A percentile compares a stretch with the other conserved stretches of the same genome.
Conservation (phyloP, 192 early-diverging fungal species). For the Umbelopsis vinacea region DNA sequence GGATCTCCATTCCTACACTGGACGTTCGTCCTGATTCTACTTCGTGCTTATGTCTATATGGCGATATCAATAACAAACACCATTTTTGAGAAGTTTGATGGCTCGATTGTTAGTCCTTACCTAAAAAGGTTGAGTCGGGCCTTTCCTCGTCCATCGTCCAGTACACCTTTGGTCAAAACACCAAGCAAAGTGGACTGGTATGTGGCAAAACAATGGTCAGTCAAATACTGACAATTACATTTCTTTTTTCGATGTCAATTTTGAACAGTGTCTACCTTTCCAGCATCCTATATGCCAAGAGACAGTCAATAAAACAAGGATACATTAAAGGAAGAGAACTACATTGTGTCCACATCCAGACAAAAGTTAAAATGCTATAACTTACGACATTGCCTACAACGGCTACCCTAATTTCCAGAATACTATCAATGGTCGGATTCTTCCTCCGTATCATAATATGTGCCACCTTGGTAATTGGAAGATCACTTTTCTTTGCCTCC, state of each 20-base stretch:
- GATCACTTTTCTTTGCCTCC: constrained; percentile 16
- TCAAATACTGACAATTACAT: background rate
- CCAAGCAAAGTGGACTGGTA: constrained; percentile 80
- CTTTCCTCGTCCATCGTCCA: constrained; percentile 93
- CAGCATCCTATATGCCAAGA: constrained; percentile 53
- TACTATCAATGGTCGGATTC: constrained; percentile 76
- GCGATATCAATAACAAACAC: background rate
- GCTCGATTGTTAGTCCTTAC: constrained; percentile 30
- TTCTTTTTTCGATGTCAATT: background rate
- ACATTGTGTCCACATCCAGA: too few relatives aligned
- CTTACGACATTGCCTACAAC: constrained; percentile 91
- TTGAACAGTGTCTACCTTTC: constrained; percentile 54
- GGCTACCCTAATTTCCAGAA: constrained; percentile 85
- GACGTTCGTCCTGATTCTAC: constrained; percentile 89
- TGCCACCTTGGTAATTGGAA: constrained; percentile 31
- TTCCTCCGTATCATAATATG: constrained; percentile 73
- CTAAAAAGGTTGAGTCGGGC: constrained; percentile 87
- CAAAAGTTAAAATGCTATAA: constrained; percentile 4
- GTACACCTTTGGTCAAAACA: constrained; percentile 85
- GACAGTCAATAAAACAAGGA: too few relatives aligned
- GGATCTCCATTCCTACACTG: constrained; percentile 86
- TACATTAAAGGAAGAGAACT: too few relatives aligned
- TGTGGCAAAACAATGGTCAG: background rate
- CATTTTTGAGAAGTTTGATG: background rate
- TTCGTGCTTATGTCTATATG: constrained; percentile 83